phyloP scores from a whole-genome alignment of 106 monocot species.

The Dendrobium nobile region DNA sequence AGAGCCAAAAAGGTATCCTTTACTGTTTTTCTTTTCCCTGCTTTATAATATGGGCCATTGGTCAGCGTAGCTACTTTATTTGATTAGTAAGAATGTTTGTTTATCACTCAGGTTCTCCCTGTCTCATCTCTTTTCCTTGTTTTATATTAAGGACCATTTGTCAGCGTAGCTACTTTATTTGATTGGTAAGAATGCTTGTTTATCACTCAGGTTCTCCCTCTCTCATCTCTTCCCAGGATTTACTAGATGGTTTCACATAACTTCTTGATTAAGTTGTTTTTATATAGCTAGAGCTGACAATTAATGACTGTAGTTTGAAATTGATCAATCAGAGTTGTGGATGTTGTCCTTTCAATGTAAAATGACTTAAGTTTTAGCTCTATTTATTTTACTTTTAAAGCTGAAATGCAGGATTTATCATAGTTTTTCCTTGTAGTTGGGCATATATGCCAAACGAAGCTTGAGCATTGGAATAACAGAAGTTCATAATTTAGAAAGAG shows the following conservation, averaged over 20 bases:
- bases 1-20: constrained; percentile 77
- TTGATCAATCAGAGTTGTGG: background rate
- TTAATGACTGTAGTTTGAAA: background rate
- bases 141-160: background rate
- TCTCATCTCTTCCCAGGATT: background rate
- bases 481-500: background rate
- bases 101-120: background rate
- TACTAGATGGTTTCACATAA: background rate
- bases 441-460: background rate
- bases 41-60: background rate
- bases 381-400: background rate
- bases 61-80: background rate
- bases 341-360: background rate
- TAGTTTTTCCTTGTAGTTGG: background rate
- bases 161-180: background rate
- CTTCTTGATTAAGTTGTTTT: constrained; percentile 1
- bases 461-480: background rate
- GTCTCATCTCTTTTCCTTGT: background rate
- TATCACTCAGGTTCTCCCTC: background rate
- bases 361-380: background rate
- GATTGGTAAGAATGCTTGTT: background rate
- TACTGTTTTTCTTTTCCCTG: background rate
- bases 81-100: background rate
- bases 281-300: background rate
- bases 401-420: background rate